Conservation (phyloP, 108 stramenopile species). For the Nannochloropsis gaditana region DNA sequence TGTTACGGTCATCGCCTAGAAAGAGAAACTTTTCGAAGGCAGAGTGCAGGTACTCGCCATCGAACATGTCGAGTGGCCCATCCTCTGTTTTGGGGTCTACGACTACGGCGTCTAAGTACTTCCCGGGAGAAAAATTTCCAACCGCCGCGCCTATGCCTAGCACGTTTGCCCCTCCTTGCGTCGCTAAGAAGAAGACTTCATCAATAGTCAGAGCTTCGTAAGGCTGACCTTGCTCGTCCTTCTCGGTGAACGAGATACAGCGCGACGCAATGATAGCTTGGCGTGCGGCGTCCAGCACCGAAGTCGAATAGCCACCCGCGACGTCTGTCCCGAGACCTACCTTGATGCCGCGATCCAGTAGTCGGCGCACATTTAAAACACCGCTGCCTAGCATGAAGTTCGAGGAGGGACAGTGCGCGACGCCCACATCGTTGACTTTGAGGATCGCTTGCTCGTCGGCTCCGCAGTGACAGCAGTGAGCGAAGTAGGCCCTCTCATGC, state of each 20-base stretch:
- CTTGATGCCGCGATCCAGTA: conserved; percentile 49
- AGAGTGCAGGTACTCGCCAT: conserved; percentile 35
- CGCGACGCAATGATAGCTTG: conserved; percentile 58
- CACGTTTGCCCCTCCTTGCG: conserved; percentile 63
- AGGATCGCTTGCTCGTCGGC: conserved; percentile 51
- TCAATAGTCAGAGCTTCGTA: conserved; percentile 50
- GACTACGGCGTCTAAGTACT: conserved; percentile 33
- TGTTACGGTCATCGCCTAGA: conserved; percentile 58
- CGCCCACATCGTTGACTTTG: conserved; percentile 41
- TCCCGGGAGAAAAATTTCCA: conserved; percentile 61
- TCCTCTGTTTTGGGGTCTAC: conserved; percentile 15
- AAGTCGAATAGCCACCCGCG: conserved; percentile 62
- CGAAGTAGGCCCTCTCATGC: conserved; percentile 55
- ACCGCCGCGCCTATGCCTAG: conserved; percentile 55
- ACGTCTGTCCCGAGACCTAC: conserved; percentile 70
- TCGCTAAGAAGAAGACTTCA: conserved; percentile 64
- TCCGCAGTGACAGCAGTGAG: conserved; percentile 59
- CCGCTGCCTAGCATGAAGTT: conserved; percentile 58
- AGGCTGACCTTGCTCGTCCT: conserved; percentile 34
- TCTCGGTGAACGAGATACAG: conserved; percentile 24
- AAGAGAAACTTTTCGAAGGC: conserved; percentile 58
- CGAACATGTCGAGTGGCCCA: conserved; percentile 51
- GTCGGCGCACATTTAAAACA: conserved; percentile 43
- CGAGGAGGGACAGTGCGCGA: conserved; percentile 64
- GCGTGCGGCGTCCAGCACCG: conserved; percentile 59